These are phyloP conservation scores for Juncus inflexus DNA, from an alignment of 176 grass and related monocot genomes.

Conservation along the genomic window DNA sequence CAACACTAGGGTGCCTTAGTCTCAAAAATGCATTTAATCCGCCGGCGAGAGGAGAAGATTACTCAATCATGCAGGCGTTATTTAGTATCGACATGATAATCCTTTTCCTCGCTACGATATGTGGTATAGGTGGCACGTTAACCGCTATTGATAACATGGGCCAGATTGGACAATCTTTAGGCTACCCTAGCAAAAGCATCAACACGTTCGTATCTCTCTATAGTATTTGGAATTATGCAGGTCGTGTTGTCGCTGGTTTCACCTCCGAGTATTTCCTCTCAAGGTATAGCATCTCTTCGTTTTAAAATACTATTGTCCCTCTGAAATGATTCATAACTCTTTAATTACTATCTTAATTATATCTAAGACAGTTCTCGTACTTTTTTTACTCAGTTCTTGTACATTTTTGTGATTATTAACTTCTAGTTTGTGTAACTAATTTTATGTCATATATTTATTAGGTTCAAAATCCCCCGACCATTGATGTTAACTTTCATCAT, in stretches of 20 bases:
- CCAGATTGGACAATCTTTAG: constrained; percentile 75
- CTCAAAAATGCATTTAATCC: constrained; percentile 38
- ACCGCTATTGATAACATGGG: constrained; percentile 81
- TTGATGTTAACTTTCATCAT: constrained; percentile 40
- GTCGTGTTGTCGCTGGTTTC: constrained; percentile 56
- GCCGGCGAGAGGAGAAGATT: constrained; percentile 56
- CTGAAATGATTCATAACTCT: neutral
- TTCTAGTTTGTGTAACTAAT: too few species aligned
- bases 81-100: constrained; percentile 80
- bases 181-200: constrained; percentile 51
- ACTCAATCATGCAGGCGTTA: constrained; percentile 72
- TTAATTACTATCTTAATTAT: neutral
- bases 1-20: constrained; percentile 19
- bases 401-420: neutral
- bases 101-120: constrained; percentile 63
- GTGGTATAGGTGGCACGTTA: constrained; percentile 68
- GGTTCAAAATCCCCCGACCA: constrained; percentile 57
- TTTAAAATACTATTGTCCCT: neutral
- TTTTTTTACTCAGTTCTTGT: neutral
- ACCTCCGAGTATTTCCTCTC: constrained; percentile 55
- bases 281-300: neutral
- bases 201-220: constrained; percentile 64
- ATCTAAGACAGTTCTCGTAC: neutral
- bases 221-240: constrained; percentile 84
- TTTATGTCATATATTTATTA: neutral